Evolutionary conservation across 176 grass and related monocot species (phyloP).

Genomic region (Raddia distichophylla): DNA sequence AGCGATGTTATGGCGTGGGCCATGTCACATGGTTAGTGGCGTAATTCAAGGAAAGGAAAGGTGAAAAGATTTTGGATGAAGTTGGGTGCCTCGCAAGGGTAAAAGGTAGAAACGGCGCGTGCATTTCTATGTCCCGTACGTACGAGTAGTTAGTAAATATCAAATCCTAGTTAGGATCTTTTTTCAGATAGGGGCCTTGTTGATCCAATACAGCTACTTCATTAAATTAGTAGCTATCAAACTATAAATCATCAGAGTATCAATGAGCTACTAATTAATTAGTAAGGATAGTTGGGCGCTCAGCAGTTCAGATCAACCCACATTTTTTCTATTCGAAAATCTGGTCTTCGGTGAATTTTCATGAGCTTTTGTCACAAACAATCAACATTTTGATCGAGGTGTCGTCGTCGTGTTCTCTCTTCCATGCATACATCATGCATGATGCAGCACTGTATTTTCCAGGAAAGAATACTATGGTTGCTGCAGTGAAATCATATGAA

Average conservation of each 20-base stretch:
- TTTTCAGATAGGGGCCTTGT: not conserved
- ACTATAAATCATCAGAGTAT: too few relatives aligned
- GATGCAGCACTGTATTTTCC: not conserved
- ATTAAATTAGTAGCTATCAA: not conserved
- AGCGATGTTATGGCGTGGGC: slow-evolving; percentile 7
- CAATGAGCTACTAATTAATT: too few relatives aligned
- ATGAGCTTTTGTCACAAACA: not conserved
- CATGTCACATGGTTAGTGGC: slow-evolving; percentile 52
- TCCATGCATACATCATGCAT: not conserved
- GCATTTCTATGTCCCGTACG: slow-evolving; percentile 36
- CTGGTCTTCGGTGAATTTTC: not conserved
- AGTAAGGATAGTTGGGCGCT: too few relatives aligned
- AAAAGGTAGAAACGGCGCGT: slow-evolving; percentile 13
- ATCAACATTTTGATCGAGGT: not conserved
- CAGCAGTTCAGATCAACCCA: too few relatives aligned
- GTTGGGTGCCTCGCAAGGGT: slow-evolving; percentile 22
- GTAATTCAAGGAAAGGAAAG: slow-evolving; percentile 66
- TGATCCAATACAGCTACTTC: not conserved
- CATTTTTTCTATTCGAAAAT: not conserved
- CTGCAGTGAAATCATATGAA: not conserved
- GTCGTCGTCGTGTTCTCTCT: not conserved
- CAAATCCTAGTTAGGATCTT: slow-evolving; percentile 1
- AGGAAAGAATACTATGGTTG: not conserved
- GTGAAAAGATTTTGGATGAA: slow-evolving; percentile 30
- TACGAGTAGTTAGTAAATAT: slow-evolving; percentile 22